These are phyloP conservation scores for Astragalus membranaceus DNA, from an alignment of 306 rosid species.

Conservation along the genomic window DNA sequence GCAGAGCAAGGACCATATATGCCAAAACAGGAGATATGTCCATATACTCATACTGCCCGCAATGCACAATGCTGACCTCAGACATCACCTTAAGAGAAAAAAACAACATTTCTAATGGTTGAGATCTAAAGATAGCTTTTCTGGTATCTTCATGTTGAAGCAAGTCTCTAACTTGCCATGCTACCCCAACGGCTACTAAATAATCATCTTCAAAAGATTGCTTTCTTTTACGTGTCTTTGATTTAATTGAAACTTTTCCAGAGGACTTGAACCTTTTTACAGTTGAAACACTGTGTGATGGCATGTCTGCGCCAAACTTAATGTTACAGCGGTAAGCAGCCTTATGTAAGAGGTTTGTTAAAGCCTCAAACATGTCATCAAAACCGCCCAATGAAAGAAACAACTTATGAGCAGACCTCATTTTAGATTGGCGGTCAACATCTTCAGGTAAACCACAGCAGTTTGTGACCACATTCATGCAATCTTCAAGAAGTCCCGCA, in stretches of 20 bases:
- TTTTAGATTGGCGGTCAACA: conserved; percentile 64
- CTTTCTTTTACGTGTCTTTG: conserved; percentile 45
- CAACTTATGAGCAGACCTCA: conserved; percentile 77
- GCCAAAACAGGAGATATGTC: conserved; percentile 69
- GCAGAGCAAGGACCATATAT: conserved; percentile 62
- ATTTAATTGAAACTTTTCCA: conserved; percentile 39
- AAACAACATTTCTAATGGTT: conserved; percentile 42
- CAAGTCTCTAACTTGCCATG: conserved; percentile 88
- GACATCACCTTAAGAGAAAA: conserved; percentile 61
- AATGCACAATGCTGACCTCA: conserved; percentile 66
- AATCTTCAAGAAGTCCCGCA: conserved; percentile 54
- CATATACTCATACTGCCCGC: conserved; percentile 43
- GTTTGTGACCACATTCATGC: conserved; percentile 50
- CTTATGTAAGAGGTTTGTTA: conserved; percentile 59
- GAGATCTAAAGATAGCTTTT: conserved; percentile 52
- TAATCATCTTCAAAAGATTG: conserved; percentile 75
- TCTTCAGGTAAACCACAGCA: conserved; percentile 71
- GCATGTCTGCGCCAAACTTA: conserved; percentile 60
- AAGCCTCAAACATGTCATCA: conserved; percentile 69
- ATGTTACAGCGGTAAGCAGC: conserved; percentile 74
- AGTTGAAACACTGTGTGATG: conserved; percentile 36
- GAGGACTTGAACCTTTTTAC: conserved; percentile 35
- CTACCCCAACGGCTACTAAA: conserved; percentile 60
- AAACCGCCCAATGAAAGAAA: conserved; percentile 58
- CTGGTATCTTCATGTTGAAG: conserved; percentile 45